Conservation (phyloP, 768 basidiomycete species). For the Rhodotorula babjevae region DNA sequence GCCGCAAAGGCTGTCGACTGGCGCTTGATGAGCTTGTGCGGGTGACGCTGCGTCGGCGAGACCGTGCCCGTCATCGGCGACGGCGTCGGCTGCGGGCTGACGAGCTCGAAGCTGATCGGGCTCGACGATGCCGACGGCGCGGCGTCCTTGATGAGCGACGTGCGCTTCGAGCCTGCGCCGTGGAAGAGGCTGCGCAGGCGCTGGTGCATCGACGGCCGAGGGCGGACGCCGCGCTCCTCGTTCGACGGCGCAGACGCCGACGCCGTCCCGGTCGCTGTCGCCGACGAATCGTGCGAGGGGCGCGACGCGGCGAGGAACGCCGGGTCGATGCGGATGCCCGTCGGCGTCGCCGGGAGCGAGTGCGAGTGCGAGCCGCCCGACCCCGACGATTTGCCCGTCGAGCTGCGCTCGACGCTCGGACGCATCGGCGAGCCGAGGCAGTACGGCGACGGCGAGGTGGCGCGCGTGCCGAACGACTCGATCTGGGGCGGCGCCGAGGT, state of each 20-base stretch:
- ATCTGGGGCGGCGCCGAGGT: conserved; percentile 29
- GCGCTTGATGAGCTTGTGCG: background rate
- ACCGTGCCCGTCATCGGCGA: no score
- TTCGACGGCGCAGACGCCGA: background rate
- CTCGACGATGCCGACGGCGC: no score
- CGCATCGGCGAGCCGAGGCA: background rate
- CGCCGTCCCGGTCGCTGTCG: background rate
- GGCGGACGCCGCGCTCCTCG: background rate
- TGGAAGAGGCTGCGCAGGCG: conserved; percentile 4
- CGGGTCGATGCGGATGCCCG: background rate
- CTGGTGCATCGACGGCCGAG: conserved; percentile 9
- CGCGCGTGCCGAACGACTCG: conserved; percentile 15
- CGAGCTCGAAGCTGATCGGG: background rate
- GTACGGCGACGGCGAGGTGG: background rate
- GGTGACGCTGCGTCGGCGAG: background rate
- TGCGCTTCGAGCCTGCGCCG: background rate
- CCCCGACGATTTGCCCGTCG: background rate
- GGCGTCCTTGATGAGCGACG: background rate
- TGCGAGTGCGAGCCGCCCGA: background rate
- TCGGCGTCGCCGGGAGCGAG: background rate
- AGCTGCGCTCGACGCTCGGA: background rate
- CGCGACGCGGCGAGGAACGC: background rate
- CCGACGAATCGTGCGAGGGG: background rate
- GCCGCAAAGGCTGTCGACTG: background rate
- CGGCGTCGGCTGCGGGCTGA: background rate